Evolutionary conservation across 2,329 filamentous ascomycete genomes (phyloP), one percentile per base, ranked within the genome.

Genomic region (Trichoderma afroharzianum): DNA sequence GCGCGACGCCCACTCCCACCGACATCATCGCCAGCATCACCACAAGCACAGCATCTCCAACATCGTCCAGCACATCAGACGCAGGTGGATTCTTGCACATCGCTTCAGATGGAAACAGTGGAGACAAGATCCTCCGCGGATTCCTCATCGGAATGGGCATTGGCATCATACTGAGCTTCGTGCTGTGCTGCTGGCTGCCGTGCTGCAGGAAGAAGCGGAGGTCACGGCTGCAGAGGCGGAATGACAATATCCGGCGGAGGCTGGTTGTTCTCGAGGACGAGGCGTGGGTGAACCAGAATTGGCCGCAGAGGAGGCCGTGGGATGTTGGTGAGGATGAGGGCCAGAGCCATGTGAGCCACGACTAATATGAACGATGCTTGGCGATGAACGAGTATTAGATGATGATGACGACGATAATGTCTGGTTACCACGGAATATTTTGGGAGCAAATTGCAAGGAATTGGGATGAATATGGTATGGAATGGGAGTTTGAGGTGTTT

Each of bases 151-250:
- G 79, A 53, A 74, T 81, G 30, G 79, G 77, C 1, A 72, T 80
- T 26, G 79, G 79, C 3, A 71, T 81, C 5, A 70, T 79, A 6
- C 70, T 80, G n/a, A 79, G 78, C 55, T 76, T 78, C 67, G 73
- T 80, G 57, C 71, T 78, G 33, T 80, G 79, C 71, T 80, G 79
- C 69, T 81, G 79, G 79, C 75, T 79, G 47, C 79, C 79, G 33
- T 80, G 79, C 66, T 78, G 78, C 50, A 70, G 72, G 33, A 74
- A 72, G 67, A 36, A 14, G 39, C n/a, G 21, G 12, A 14, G 74
- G 74, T 39, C 71, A 71, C 57, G 74, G 72, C 26, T 68, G 9
- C 33, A 59, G 64, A 47, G 64, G 64, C 28, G 64, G 8, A 68
- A 68, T 4, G 64, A 59, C 6, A 59, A 68, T 15, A 68, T 68